Base-by-base conservation (phyloP, 2,329 filamentous ascomycete species). In the Pseudogymnoascus sp. region DNA sequence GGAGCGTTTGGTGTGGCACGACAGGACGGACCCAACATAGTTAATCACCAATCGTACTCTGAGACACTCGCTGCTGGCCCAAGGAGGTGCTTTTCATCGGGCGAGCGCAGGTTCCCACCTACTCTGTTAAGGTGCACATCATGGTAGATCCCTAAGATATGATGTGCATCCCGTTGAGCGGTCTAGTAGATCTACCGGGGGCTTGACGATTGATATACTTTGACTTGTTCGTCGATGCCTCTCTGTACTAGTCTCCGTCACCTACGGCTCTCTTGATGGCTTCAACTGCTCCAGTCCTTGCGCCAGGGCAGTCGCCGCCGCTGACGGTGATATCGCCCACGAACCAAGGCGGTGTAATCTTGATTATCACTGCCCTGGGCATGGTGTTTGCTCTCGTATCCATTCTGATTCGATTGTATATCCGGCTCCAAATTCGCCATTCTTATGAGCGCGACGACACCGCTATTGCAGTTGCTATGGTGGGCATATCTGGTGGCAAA, bases 281-380 rank as follows among this genome's bases (percentile, higher is more conserved):
- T 57, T 18, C 51, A 34, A 34, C 51, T 4, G 34, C 29, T 34
- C 51, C 51, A 57, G 51, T 57, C 51, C 26, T 57, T 57, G 51
- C 51, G 51, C 51, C 51, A 18, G 51, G 51, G n/a, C 51, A 34
- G 51, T 69, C 71, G n/a, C 65, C 73, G 45, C 76, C 77, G 3
- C 69, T 78, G 36, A 72, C 73, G 16, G 68, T 69, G 54, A 69
- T 78, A 60, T 76, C 72, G 7, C 51, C 68, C n/a, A 68, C 72
- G 21, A 72, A 80, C 65, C 75, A 78, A 63, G 72, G 74, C 45
- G 77, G 76, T 12, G 65, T 78, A 21, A 69, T 80, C 16, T 69
- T 75, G 5, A 76, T 80, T 45, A 69, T 75, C 8, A 73, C 77
- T 5, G 71, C 74, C 0, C 67, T 79, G 12, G 71, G 72, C 1